Conservation (phyloP, 2,329 filamentous ascomycete genomes). For the Pseudogymnoascus sp. region DNA sequence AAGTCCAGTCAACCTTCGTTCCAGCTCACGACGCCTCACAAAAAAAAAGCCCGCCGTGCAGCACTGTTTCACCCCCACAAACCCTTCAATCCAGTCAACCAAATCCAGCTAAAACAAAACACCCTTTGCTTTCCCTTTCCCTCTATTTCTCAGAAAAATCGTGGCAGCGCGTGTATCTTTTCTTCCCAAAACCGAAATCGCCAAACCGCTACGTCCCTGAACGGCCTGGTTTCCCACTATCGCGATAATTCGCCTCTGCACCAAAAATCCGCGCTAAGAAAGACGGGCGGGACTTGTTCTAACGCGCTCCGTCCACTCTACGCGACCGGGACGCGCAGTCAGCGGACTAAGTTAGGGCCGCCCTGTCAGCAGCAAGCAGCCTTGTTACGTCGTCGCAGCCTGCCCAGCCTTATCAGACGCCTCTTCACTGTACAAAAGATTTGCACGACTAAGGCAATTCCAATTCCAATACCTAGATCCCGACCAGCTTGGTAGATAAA, state of each 20-base stretch:
- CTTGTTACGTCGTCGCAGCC: background rate
- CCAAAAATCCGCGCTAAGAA: background rate
- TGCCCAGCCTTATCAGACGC: background rate
- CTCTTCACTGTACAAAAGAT: background rate
- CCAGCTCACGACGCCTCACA: background rate
- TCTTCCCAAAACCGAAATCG: background rate
- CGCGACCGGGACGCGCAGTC: conserved; percentile 6
- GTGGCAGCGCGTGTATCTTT: background rate
- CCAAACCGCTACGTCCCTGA: background rate
- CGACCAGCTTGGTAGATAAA: background rate
- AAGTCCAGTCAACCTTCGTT: background rate
- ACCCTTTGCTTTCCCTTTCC: background rate
- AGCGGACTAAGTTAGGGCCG: conserved; percentile 7
- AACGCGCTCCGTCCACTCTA: conserved; percentile 1
- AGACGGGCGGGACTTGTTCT: background rate
- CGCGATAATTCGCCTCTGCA: conserved; percentile 1
- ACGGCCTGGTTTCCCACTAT: background rate
- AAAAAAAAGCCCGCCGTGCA: background rate
- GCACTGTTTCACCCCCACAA: background rate
- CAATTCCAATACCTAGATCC: background rate
- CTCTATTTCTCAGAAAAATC: background rate
- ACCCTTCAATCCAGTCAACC: background rate
- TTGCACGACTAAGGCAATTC: background rate
- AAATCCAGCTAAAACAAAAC: background rate
- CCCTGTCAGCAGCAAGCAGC: background rate